Evolutionary conservation across 1,139 yeast genomes (phyloP), one percentile per base, ranked within the genome.

Genomic region (Hyphopichia burtonii): DNA sequence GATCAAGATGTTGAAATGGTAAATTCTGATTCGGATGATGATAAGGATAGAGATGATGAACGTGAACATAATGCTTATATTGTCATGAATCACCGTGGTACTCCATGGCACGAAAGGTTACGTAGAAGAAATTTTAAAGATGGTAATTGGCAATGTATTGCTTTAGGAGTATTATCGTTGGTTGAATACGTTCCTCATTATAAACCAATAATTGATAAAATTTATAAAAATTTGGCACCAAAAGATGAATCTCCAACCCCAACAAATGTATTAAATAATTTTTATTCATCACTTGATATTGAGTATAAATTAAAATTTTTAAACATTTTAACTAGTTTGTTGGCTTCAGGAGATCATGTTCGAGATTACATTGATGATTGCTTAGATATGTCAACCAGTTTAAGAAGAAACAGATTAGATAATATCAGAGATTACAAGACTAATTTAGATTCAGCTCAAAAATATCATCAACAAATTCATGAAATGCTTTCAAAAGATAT

Each of bases 141-240:
- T 54, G 96, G 96, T 4, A 82, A 82, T 43, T 91, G 97, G 96
- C 85, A 88, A 53, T 74, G 84, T 35, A 78, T 86, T 37, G 63
- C 90, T 30, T 61, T 90, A 36, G 96, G 96, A 16, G 71, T 90
- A 4, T 70, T 90, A 25, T 74, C 83, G 1, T 62, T 78, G 40
- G 78, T 85, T 10, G 81, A 82, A 37, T 73, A 80, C 51, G 73
- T 83, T 27, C 80, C 83, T 0, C 74, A 75, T 17, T 85, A 78
- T 65, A 58, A 68, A 25, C 66, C 67, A 0, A 61, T 64, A 5
- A 76, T 84, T 43, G 67, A 63, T 14, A 64, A 67, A 32, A 75
- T 80, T 2, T 76, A 71, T 46, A 71, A 71, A 37, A 56, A 63
- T 1, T 61, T 85, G 40, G 89, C 93, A 0, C 90, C 94, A 0